Evolutionary conservation across 2,329 filamentous ascomycete species (phyloP).

Genomic region (Rugonectria rugulosa): DNA sequence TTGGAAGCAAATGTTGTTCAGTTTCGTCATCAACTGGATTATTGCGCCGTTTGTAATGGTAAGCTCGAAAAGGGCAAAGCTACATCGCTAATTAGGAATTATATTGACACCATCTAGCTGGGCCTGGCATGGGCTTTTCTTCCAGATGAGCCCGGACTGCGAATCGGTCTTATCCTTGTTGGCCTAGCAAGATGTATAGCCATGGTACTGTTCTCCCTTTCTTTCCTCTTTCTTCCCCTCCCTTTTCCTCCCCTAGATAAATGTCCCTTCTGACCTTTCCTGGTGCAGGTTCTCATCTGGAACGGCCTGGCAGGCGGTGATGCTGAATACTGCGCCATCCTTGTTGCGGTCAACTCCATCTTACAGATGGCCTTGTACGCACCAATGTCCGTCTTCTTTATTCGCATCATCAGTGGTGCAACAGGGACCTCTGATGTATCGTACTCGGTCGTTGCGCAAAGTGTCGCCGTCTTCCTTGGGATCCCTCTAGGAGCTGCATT

Average conservation of each 20-base stretch:
- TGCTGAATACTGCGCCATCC: constrained; percentile 81
- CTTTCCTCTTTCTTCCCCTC: neutral
- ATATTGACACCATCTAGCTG: constrained; percentile 52
- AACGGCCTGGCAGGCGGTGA: constrained; percentile 75
- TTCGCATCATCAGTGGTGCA: constrained; percentile 70
- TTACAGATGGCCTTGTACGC: constrained; percentile 79
- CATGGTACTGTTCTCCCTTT: constrained; percentile 66
- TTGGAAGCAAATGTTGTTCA: constrained; percentile 83
- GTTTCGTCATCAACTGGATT: constrained; percentile 82
- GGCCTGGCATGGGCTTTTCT: constrained; percentile 74
- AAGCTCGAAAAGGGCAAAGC: constrained; percentile 18
- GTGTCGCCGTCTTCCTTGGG: constrained; percentile 84
- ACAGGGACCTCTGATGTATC: constrained; percentile 47
- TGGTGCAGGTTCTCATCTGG: constrained; percentile 69
- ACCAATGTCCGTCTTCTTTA: constrained; percentile 72
- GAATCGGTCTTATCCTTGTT: constrained; percentile 79
- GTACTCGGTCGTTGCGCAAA: constrained; percentile 77
- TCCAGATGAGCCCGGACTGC: constrained; percentile 63
- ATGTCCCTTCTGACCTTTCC: neutral
- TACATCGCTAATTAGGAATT: neutral
- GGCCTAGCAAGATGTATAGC: constrained; percentile 87
- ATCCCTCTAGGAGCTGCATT: constrained; percentile 84
- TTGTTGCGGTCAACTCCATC: constrained; percentile 78
- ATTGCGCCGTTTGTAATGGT: constrained; percentile 85
- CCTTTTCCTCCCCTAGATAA: neutral